Evolutionary conservation across 2,329 filamentous ascomycete species (phyloP).

Genomic region (Sarocladium oryzae): DNA sequence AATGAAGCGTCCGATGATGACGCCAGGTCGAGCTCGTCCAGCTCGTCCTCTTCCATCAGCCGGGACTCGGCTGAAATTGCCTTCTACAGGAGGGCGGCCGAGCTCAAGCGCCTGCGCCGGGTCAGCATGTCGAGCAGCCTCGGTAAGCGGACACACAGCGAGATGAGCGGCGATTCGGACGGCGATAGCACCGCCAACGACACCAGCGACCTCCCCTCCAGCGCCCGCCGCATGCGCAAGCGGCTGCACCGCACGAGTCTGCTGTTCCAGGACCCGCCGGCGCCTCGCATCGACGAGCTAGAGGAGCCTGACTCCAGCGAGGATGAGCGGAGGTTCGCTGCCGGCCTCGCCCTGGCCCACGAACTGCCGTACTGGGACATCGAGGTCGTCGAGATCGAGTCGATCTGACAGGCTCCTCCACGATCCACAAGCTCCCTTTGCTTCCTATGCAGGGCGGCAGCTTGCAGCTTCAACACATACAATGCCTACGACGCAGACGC

Average conservation of each 20-base stretch:
- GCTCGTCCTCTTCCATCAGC: conserved; percentile 3
- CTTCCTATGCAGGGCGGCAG: too few relatives aligned
- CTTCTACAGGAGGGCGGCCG: conserved; percentile 34
- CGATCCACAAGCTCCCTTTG: too few relatives aligned
- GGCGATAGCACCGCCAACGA: conserved; percentile 33
- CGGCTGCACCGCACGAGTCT: conserved; percentile 39
- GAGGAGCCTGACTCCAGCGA: conserved; percentile 46
- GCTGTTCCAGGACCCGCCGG: conserved; percentile 43
- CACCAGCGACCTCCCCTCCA: conserved; percentile 36
- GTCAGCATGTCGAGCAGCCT: conserved; percentile 48
- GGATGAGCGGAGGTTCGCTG: conserved; percentile 27
- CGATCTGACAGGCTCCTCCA: conserved; percentile 17
- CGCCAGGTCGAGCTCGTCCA: conserved; percentile 15
- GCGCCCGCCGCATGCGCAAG: conserved; percentile 41
- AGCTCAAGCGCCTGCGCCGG: conserved; percentile 36
- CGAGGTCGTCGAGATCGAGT: conserved; percentile 45
- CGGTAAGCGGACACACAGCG: conserved; percentile 47
- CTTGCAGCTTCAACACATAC: too few relatives aligned
- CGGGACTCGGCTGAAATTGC: conserved; percentile 32
- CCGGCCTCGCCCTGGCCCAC: conserved; percentile 35
- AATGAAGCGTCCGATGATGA: conserved; percentile 27
- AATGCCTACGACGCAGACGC: too few relatives aligned
- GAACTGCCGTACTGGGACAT: conserved; percentile 45
- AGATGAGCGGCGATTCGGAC: conserved; percentile 45
- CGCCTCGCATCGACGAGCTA: conserved; percentile 45